These are phyloP conservation scores for Cardamine resedifolia DNA, from an alignment of 345 rosid species.

Conservation along the genomic window DNA sequence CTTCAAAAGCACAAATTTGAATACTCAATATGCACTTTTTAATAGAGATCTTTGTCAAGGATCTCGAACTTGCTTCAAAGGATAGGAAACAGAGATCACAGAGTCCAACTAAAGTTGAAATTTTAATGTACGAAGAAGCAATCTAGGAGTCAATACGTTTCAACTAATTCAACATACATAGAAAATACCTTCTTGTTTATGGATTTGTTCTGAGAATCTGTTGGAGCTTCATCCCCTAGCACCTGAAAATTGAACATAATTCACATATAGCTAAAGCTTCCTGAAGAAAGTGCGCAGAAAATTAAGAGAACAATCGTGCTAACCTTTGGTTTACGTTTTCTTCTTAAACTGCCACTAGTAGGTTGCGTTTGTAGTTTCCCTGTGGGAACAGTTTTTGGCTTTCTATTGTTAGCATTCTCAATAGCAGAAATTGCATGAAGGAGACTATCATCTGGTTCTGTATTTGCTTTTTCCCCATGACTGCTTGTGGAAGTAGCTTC, in stretches of 20 bases:
- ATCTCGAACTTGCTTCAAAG: neutral
- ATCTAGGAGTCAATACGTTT: slow-evolving; percentile 6
- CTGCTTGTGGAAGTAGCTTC: slow-evolving; percentile 55
- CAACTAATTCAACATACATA: slow-evolving; percentile 10
- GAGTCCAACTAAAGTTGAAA: slow-evolving; percentile 3
- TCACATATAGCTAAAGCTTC: slow-evolving; percentile 14
- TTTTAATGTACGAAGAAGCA: slow-evolving; percentile 7
- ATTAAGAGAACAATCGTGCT: slow-evolving; percentile 17
- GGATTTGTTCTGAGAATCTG: slow-evolving; percentile 40
- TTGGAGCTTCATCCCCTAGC: slow-evolving; percentile 44
- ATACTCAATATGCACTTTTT: neutral
- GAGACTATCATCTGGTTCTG: slow-evolving; percentile 47
- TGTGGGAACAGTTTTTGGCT: slow-evolving; percentile 48
- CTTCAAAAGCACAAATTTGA: slow-evolving; percentile 15
- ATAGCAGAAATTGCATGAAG: slow-evolving; percentile 36
- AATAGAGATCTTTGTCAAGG: neutral
- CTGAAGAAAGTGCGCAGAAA: slow-evolving; percentile 1
- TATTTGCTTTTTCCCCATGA: slow-evolving; percentile 44
- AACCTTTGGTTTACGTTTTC: slow-evolving; percentile 51
- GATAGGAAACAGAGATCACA: slow-evolving; percentile 16
- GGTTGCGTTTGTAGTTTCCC: slow-evolving; percentile 45
- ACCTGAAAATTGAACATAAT: slow-evolving; percentile 46
- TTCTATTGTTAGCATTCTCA: slow-evolving; percentile 48
- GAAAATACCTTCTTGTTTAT: slow-evolving; percentile 50
- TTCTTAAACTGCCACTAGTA: slow-evolving; percentile 44